These are phyloP conservation scores for Mycena amicta DNA, from an alignment of 768 basidiomycete species.

Conservation along the genomic window DNA sequence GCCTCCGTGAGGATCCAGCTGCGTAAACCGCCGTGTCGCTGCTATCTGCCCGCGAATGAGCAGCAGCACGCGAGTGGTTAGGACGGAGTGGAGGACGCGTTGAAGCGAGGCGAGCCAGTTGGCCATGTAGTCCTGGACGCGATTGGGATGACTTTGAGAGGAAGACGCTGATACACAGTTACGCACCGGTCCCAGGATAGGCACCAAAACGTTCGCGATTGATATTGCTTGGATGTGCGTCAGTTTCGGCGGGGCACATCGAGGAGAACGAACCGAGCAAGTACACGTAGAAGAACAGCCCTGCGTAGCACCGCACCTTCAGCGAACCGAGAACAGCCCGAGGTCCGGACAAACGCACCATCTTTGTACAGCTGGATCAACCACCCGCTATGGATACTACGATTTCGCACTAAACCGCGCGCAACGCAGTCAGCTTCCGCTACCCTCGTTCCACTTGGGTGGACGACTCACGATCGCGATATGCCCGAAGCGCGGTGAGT, in stretches of 20 bases:
- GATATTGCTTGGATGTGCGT: constrained; percentile 32
- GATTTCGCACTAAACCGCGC: background rate
- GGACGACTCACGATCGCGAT: constrained; percentile 37
- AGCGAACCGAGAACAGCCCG: too few relatives aligned
- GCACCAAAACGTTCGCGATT: constrained; percentile 42
- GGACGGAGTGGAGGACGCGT: constrained; percentile 45
- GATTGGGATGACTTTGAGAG: background rate
- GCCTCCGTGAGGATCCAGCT: background rate
- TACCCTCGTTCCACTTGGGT: background rate
- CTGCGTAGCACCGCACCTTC: constrained; percentile 20
- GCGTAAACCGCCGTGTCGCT: background rate
- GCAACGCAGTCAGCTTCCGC: background rate
- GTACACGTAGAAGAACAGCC: constrained; percentile 43
- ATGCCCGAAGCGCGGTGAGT: constrained; percentile 39
- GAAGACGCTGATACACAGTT: background rate
- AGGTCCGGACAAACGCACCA: constrained; percentile 31
- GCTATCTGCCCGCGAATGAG: constrained; percentile 28
- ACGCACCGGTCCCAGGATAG: constrained; percentile 40
- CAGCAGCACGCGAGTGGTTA: constrained; percentile 45
- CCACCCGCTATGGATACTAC: constrained; percentile 28
- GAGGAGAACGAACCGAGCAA: constrained; percentile 33
- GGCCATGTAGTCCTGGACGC: constrained; percentile 26
- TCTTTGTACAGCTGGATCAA: constrained; percentile 42
- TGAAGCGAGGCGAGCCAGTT: constrained; percentile 46
- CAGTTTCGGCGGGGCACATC: background rate